Base-by-base conservation (phyloP, 805 yeast species). In the Yarrowia hollandica region DNA sequence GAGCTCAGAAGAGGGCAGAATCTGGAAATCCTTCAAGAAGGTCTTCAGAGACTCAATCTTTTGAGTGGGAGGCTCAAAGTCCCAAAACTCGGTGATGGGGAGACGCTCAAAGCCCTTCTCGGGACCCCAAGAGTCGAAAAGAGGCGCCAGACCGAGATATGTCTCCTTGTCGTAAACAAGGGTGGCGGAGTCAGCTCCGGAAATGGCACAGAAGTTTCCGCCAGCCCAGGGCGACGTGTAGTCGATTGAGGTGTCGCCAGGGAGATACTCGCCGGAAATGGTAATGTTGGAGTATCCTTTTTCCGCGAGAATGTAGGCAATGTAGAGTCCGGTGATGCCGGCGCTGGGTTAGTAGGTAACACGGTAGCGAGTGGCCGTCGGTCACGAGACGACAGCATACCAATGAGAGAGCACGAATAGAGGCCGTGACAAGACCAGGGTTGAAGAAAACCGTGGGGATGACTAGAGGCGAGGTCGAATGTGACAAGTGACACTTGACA, bases 171-270 rank as follows among this genome's bases (percentile, higher is more conserved):
- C 91, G 64, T 74, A 82, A 4, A 67, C 68, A 55, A 84, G 65
- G 0, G 80, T 75, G n/a, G 72, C 75, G 2, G 69, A 69, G 63
- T 83, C 87, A 61, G 78, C 76, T 1, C 84, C 86, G 0, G 88
- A 79, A 46, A 85, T 84, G 62, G 80, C 75, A 2, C 83, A 78
- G 66, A 81, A 82, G 67, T 82, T 82, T 7, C 83, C 85, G 22
- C 86, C 86, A 1, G 96, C 96, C 80, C 86, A 85, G 0, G 96
- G 96, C 0, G 91, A 85, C 1, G 96, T 83, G 69, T 85, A 88
- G 52, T 80, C 75, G 60, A 81, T 80, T 4, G 90, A 82, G 63
- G 82, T 85, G 66, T 88, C 96, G 4, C 95, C 96, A 2, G 96
- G 95, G 34, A 84, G 70, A 64, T 78, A 80, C 66, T 85, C 81